Base-by-base conservation (phyloP, 257 asterid genomes). In the Orobanche coerulescens region DNA sequence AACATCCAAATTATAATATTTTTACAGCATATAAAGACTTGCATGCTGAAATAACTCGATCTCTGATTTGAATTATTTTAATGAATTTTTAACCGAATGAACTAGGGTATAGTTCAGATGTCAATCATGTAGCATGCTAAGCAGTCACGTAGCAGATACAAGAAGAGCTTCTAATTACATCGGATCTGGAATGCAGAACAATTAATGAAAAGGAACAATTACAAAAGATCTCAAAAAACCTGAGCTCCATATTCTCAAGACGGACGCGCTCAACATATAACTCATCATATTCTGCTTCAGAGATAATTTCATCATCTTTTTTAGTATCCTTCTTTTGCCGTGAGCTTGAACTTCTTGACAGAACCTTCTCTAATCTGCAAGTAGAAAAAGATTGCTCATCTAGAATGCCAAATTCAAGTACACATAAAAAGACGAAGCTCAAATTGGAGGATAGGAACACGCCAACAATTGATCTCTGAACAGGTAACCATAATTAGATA, bases 201-300 rank as follows among this genome's bases (percentile, higher is more conserved):
- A n/a, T n/a, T n/a, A n/a, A n/a, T n/a, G 24, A 22, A 54, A 70
- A 67, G 22, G 43, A 72, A 56, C 31, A 34, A 54, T 11, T 55
- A 59, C 25, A 65, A 46, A 47, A 68, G 61, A 68, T 28, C 23
- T 20, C 43, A 53, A 64, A 46, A 71, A 58, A 92, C 98, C 96
- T 92, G 78, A 82, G 76, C 37, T 79, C 94, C 90, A 92, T 81
- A 69, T 82, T 92, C 71, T 92, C 86, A 57, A 92, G 85, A 31
- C 97, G 94, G 73, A 92, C 75, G 40, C 96, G 98, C 71, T 92
- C 96, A 78, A 88, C 92, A 61, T 75, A 75, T 33, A 86, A 53
- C 61, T 72, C 94, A 61, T 78, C 82, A 49, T 73, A 78, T 16
- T 68, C 73, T 50, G 40, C 65, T 64, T 82, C 93, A 70, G 78